Conservation (phyloP, 192 early-diverging fungal species). For the Linnemannia zychae region DNA sequence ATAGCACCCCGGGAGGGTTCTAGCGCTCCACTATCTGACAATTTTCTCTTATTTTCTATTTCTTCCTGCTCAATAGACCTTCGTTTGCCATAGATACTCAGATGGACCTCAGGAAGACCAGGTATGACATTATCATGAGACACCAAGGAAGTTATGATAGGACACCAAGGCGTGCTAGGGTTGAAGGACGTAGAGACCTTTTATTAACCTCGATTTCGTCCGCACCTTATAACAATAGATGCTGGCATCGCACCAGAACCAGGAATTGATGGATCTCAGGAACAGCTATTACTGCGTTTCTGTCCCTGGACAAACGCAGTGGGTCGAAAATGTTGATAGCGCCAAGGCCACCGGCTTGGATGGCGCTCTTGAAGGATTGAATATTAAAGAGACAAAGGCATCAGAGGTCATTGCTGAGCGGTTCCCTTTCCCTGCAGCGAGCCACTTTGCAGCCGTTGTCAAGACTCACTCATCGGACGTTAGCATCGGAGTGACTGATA, state of each 20-base stretch:
- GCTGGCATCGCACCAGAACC: constrained; percentile 1
- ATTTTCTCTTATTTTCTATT: background rate
- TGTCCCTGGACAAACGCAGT: constrained; percentile 75
- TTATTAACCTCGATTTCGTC: background rate
- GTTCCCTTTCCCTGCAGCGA: constrained; percentile 70
- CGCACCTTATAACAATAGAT: background rate
- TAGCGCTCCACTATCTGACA: background rate
- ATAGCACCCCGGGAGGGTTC: background rate
- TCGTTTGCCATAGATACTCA: constrained; percentile 60
- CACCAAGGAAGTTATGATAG: background rate
- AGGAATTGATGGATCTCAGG: constrained; percentile 71
- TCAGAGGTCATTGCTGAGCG: constrained; percentile 56
- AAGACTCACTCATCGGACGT: constrained; percentile 71
- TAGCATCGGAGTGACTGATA: constrained; percentile 66
- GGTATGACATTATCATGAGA: constrained; percentile 26
- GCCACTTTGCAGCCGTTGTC: constrained; percentile 72
- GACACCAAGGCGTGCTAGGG: too few species aligned
- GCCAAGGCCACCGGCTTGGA: constrained; percentile 13
- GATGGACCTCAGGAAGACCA: constrained; percentile 50
- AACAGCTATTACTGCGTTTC: constrained; percentile 78
- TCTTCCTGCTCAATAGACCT: constrained; percentile 15
- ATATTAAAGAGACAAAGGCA: background rate
- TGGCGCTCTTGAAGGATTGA: constrained; percentile 22
- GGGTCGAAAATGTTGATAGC: constrained; percentile 63
- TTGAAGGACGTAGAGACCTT: too few species aligned